phyloP scores from a whole-genome alignment of 1,139 yeast species.

The Oligophagozyma castellii region DNA sequence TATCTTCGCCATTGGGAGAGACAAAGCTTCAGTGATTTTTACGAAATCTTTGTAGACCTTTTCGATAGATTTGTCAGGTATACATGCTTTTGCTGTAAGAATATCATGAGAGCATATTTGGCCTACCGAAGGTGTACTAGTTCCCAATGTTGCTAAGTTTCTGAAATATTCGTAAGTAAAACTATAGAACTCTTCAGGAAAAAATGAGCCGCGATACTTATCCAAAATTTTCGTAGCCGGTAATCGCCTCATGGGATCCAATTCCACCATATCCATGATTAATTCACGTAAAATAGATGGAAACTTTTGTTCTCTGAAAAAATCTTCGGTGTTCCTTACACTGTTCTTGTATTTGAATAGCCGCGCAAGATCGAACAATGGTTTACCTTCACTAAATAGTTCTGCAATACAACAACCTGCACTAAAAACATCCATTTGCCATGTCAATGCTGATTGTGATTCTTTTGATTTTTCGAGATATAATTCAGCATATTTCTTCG shows the following conservation, averaged over 20 bases:
- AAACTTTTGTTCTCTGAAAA: constrained; percentile 34
- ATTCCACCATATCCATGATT: constrained; percentile 45
- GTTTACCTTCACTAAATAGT: constrained; percentile 71
- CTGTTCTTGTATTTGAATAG: constrained; percentile 66
- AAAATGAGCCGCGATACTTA: constrained; percentile 37
- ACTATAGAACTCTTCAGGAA: constrained; percentile 59
- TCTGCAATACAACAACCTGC: constrained; percentile 91
- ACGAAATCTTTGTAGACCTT: constrained; percentile 45
- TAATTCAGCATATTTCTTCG: constrained; percentile 16
- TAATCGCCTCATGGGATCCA: constrained; percentile 48
- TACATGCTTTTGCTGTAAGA: constrained; percentile 24
- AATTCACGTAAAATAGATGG: constrained; percentile 39
- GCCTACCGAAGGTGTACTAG: constrained; percentile 20
- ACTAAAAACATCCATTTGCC: constrained; percentile 78
- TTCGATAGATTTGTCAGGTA: constrained; percentile 48
- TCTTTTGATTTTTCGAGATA: constrained; percentile 23
- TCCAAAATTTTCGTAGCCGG: constrained; percentile 41
- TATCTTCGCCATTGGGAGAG: constrained; percentile 24
- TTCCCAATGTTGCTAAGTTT: constrained; percentile 23
- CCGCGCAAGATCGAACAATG: constrained; percentile 77
- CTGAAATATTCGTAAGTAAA: constrained; percentile 59
- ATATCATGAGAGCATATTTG: constrained; percentile 12
- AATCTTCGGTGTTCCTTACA: constrained; percentile 30
- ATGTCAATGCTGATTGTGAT: constrained; percentile 36
- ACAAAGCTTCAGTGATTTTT: constrained; percentile 35